Percentiles rank a stretch among this genome's conserved stretches.
Evolutionary conservation across 2,329 filamentous ascomycete genomes (phyloP).

Genomic region (Dryadomyces sulphureus): DNA sequence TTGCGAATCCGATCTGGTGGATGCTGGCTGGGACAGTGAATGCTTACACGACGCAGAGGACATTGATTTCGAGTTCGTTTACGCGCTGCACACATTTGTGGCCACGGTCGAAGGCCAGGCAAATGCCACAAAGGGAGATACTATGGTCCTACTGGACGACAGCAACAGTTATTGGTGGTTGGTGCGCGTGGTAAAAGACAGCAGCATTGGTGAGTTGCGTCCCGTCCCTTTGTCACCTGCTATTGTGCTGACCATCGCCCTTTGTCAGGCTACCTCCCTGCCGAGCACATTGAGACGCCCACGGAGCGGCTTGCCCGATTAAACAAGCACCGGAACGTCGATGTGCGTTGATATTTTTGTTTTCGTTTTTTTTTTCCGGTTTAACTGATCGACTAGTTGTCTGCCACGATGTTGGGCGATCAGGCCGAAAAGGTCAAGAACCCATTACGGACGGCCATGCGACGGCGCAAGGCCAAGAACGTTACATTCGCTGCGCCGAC

Average conservation of each 20-base stretch:
- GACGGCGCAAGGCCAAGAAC: conserved; percentile 67
- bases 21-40: conserved; percentile 60
- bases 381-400: too few species aligned
- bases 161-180: conserved; percentile 99
- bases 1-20: conserved; percentile 43
- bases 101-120: conserved; percentile 96
- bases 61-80: conserved; percentile 99
- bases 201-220: conserved; percentile 56
- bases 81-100: conserved; percentile 93
- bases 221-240: background rate
- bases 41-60: conserved; percentile 94
- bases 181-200: conserved; percentile 91
- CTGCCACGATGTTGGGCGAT: conserved; percentile 47
- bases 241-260: conserved; percentile 3
- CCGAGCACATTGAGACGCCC: conserved; percentile 96
- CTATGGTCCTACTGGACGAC: conserved; percentile 94
- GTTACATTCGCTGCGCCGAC: conserved; percentile 77
- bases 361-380: background rate
- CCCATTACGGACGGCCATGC: conserved; percentile 70
- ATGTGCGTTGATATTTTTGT: conserved; percentile 42
- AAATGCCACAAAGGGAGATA: conserved; percentile 95
- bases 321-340: conserved; percentile 97
- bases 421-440: conserved; percentile 66
- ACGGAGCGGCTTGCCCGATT: conserved; percentile 84
- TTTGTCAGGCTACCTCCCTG: conserved; percentile 70